phyloP scores from a whole-genome alignment of 1,284 basidiomycete genomes.

The Rhodotorula sp. region DNA sequence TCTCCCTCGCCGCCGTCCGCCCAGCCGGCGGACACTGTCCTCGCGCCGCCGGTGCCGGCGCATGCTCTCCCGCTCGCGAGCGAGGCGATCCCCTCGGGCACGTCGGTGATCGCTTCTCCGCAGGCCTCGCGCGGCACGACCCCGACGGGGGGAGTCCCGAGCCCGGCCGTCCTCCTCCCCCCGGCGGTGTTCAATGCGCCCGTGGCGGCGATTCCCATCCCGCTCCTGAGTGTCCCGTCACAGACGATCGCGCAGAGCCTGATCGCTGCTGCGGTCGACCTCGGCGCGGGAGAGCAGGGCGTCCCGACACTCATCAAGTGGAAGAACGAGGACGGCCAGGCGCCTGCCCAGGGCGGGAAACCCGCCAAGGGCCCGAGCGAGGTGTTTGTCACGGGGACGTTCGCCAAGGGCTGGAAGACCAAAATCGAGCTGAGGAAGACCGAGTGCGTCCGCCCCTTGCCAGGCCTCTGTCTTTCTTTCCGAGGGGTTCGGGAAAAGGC shows the following conservation, averaged over 20 bases:
- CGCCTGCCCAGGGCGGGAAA: constrained; percentile 56
- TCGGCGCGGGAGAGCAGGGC: constrained; percentile 47
- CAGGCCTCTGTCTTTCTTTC: no score
- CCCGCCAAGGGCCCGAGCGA: constrained; percentile 46
- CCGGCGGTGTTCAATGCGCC: constrained; percentile 43
- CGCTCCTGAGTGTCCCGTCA: constrained; percentile 40
- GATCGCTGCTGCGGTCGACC: constrained; percentile 47
- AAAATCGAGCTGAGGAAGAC: constrained; percentile 56
- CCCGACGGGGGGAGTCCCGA: constrained; percentile 14
- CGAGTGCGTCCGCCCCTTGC: constrained; percentile 50
- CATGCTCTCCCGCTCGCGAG: constrained; percentile 28
- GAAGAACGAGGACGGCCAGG: constrained; percentile 46
- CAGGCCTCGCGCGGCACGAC: constrained; percentile 12
- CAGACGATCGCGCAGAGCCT: constrained; percentile 44
- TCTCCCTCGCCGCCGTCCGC: constrained; percentile 26
- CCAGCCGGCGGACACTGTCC: constrained; percentile 34
- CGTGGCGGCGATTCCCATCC: constrained; percentile 43
- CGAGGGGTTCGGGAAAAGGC: not conserved
- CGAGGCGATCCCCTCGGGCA: constrained; percentile 39
- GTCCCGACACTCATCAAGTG: constrained; percentile 49
- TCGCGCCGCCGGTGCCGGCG: constrained; percentile 31
- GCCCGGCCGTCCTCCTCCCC: constrained; percentile 41
- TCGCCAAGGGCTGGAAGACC: constrained; percentile 61
- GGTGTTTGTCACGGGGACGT: constrained; percentile 62
- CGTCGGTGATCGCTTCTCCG: constrained; percentile 34